Conservation (phyloP, 1,139 yeast species). For the Magnusiomyces magnusii region DNA sequence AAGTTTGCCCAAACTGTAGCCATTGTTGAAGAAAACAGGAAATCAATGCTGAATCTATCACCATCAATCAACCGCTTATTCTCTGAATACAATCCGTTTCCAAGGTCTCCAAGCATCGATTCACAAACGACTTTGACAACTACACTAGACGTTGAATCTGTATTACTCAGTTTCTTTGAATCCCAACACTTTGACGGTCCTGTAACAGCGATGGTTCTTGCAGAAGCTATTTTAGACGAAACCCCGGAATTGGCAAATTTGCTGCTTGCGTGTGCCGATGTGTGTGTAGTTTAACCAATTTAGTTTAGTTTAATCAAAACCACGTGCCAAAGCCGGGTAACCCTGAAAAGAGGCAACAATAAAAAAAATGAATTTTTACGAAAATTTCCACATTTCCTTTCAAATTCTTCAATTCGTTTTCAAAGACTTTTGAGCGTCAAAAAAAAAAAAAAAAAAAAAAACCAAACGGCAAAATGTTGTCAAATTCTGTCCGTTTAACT, state of each 20-base stretch:
- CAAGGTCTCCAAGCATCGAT: not conserved
- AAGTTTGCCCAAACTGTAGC: not conserved
- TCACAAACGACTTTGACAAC: not conserved
- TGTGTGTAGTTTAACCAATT: not conserved
- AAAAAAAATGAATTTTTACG: not conserved
- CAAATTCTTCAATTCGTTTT: too few relatives aligned
- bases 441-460: too few relatives aligned
- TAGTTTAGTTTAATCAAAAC: not conserved
- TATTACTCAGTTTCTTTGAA: not conserved
- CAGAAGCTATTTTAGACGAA: not conserved
- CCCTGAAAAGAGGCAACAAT: too few relatives aligned
- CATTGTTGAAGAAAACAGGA: not conserved
- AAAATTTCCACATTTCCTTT: too few relatives aligned
- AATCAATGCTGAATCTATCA: not conserved
- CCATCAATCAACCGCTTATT: not conserved
- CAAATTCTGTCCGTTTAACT: too few relatives aligned
- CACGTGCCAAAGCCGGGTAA: too few relatives aligned
- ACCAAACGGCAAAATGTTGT: too few relatives aligned
- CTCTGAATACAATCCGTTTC: not conserved
- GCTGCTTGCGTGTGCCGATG: not conserved
- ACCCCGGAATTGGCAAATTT: not conserved
- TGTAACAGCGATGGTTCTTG: too few relatives aligned
- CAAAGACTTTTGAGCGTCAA: too few relatives aligned
- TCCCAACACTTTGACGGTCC: not conserved
- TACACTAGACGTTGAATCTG: not conserved